A percentile compares a stretch with the other conserved stretches of the same genome.
Evolutionary conservation across 2,329 filamentous ascomycete species (phyloP).

Genomic region (Zasmidium cellare): DNA sequence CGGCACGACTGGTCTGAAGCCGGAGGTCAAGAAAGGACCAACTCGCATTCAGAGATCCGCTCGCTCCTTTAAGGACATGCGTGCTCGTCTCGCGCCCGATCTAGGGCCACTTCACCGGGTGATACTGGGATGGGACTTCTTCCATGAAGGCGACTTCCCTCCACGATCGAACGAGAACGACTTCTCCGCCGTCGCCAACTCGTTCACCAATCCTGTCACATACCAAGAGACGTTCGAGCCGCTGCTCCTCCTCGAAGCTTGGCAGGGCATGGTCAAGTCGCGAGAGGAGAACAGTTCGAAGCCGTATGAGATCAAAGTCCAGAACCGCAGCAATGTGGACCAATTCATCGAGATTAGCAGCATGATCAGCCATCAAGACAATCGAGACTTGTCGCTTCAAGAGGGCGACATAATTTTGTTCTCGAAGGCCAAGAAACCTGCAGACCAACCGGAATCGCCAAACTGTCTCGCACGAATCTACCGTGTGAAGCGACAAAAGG

Average conservation of each 20-base stretch:
- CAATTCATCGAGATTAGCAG: conserved; percentile 90
- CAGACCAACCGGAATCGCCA: conserved; percentile 63
- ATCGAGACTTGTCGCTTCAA: conserved; percentile 69
- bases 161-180: conserved; percentile 68
- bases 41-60: conserved; percentile 80
- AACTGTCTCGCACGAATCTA: conserved; percentile 87
- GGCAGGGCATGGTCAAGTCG: conserved; percentile 87
- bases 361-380: conserved; percentile 68
- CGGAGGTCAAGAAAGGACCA: conserved; percentile 63
- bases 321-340: conserved; percentile 86
- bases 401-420: conserved; percentile 90
- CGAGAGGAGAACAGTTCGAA: conserved; percentile 82
- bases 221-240: conserved; percentile 92
- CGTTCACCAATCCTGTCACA: conserved; percentile 71
- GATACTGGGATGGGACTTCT: conserved; percentile 93
- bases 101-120: conserved; percentile 81
- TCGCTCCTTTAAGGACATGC: conserved; percentile 88
- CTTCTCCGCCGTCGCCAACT: conserved; percentile 74
- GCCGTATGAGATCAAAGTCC: conserved; percentile 82
- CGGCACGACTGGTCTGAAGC: conserved; percentile 33
- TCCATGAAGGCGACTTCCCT: conserved; percentile 82
- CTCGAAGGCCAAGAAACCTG: conserved; percentile 70
- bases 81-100: conserved; percentile 85
- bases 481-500: conserved; percentile 77
- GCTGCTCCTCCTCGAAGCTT: conserved; percentile 86